Evolutionary conservation across 2,329 filamentous ascomycete genomes (phyloP).

Genomic region (Paraphaeosphaeria sporulosa): DNA sequence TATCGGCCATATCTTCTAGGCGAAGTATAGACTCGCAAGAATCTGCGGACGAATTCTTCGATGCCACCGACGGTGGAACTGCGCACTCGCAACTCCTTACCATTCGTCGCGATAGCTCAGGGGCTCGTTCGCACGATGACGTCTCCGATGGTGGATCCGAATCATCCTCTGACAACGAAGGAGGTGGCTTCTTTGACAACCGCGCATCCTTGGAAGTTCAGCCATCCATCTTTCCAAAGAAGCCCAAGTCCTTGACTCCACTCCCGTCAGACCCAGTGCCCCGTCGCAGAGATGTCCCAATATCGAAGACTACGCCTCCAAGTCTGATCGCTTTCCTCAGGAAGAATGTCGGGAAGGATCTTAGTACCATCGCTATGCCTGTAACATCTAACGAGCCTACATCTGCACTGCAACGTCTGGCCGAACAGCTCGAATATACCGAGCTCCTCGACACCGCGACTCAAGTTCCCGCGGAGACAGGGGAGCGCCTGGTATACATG

Average conservation of each 20-base stretch:
- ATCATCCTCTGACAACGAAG: conserved; percentile 67
- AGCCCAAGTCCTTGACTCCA: conserved; percentile 78
- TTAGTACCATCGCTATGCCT: conserved; percentile 97
- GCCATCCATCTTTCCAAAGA: conserved; percentile 72
- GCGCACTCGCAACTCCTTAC: conserved; percentile 71
- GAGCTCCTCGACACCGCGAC: conserved; percentile 76
- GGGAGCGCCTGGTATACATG: conserved; percentile 82
- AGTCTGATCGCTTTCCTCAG: conserved; percentile 92
- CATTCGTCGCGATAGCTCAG: conserved; percentile 72
- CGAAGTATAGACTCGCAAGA: conserved; percentile 79
- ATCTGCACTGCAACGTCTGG: conserved; percentile 84
- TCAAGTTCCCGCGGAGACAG: conserved; percentile 59
- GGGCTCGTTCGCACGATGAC: conserved; percentile 53
- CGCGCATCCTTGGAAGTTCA: conserved; percentile 42
- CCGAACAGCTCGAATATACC: conserved; percentile 92
- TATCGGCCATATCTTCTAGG: conserved; percentile 53
- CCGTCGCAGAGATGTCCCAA: conserved; percentile 74
- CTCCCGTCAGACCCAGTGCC: conserved; percentile 75
- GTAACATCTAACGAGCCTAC: conserved; percentile 94
- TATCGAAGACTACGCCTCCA: conserved; percentile 80
- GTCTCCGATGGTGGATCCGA: conserved; percentile 65
- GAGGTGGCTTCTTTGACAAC: conserved; percentile 51
- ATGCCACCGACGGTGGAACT: conserved; percentile 70
- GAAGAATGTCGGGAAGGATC: conserved; percentile 97
- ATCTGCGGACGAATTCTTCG: conserved; percentile 90